Base-by-base conservation (phyloP, 805 yeast species). In the Komagataella populi region DNA sequence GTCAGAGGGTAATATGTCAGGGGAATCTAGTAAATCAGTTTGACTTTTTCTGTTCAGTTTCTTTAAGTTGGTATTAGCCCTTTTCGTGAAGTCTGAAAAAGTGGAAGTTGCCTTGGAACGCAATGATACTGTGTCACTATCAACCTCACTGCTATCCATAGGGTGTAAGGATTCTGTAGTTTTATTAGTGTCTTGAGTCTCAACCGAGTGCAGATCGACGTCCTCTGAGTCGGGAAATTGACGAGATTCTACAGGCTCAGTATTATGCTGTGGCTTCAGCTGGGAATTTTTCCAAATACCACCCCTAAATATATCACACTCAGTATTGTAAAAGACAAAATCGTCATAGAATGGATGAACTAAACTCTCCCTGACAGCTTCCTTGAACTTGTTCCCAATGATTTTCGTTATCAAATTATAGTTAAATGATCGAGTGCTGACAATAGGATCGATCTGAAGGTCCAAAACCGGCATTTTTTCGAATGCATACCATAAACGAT, bases 301-400 rank as follows among this genome's bases (percentile, higher is more conserved):
- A 49, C 96, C 99, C 55, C 96, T 76, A 63, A 81, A 93, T 12
- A 87, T 65, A 55, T 87, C 95, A 45, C 67, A 73, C 2, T 67
- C 64, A 0, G 96, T 81, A 51, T 78, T 70, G 60, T 73, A 84
- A 60, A 87, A 84, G 0, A 81, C 78, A 45, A 88, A 64, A 62
- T 91, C 98, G 64, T 91, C 98, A 89, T 88, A 84, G 59, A 73
- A 81, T 2, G 99, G 99, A 36, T 78, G 64, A 0, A 93, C 98
- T 48, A 93, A 66, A 6, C 93, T 77, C 39, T 87, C 93, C 54
- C 74, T 79, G 45, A 91, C 72, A 1, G 89, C 85, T 49, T 87
- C 96, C 53, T 82, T 79, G 55, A 91, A 78, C 57, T 83, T 81
- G 61, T 80, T 83, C 54, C 83, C 87, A 55, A 91, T 85, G 20